Percentiles rank a stretch among this genome's conserved stretches.
These are phyloP conservation scores for Chlorella sp. DNA, from an alignment of 139 green algal genomes.

Conservation along the genomic window DNA sequence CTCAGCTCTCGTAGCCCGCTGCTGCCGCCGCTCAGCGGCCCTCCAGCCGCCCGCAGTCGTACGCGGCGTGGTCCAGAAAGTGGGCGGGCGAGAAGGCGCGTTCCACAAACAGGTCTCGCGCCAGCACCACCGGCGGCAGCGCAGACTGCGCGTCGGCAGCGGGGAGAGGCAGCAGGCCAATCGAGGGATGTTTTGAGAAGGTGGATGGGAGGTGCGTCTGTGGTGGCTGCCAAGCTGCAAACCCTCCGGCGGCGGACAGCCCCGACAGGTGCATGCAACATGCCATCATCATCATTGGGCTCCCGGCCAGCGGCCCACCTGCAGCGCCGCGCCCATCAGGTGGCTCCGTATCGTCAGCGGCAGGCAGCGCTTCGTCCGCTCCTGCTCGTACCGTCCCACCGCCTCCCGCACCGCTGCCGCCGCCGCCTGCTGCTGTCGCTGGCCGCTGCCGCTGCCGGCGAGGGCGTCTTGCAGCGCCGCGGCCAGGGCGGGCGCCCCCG, in stretches of 20 bases:
- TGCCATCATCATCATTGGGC: neutral
- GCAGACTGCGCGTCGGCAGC: constrained; percentile 47
- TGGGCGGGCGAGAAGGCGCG: constrained; percentile 49
- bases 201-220: too few relatives aligned
- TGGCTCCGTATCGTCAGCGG: constrained; percentile 53
- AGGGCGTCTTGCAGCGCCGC: neutral
- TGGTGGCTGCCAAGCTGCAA: neutral
- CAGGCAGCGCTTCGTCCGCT: constrained; percentile 41
- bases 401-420: constrained; percentile 31
- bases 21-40: too few relatives aligned
- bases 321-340: constrained; percentile 60
- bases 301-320: too few relatives aligned
- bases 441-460: neutral
- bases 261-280: too few relatives aligned
- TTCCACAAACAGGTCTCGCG: constrained; percentile 52
- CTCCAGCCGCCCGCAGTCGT: constrained; percentile 24
- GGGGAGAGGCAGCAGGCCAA: too few relatives aligned
- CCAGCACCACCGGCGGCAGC: constrained; percentile 48
- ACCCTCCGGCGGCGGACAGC: too few relatives aligned
- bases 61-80: constrained; percentile 71
- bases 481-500: neutral
- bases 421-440: neutral
- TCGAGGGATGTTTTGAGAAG: too few relatives aligned
- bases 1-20: too few relatives aligned
- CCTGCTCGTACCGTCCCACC: constrained; percentile 62